Evolutionary conservation across 257 asterid species (phyloP).

Genomic region (Forsythia suspensa): DNA sequence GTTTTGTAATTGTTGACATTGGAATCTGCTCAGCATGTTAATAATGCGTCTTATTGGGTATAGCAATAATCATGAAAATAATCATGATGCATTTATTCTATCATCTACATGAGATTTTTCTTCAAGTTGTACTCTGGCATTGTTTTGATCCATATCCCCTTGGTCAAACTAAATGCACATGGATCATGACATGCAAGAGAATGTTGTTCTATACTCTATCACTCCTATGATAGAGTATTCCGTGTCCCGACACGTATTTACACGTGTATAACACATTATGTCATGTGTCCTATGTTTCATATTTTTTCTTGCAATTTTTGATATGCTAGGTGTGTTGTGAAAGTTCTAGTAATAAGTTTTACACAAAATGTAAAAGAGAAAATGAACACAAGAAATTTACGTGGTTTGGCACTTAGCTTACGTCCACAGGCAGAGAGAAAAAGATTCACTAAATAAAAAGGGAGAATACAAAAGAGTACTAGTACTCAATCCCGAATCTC

Average conservation of each 20-base stretch:
- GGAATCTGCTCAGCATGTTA: background rate
- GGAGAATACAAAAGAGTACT: no score
- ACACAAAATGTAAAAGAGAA: background rate
- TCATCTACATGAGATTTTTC: background rate
- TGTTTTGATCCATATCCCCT: constrained; percentile 39
- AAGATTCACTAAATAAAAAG: no score
- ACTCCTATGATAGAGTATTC: background rate
- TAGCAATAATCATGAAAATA: background rate
- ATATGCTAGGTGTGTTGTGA: background rate
- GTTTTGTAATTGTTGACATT: background rate
- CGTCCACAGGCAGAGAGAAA: background rate
- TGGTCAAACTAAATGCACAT: constrained; percentile 29
- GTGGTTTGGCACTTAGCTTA: background rate
- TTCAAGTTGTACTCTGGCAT: background rate
- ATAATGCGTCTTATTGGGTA: background rate
- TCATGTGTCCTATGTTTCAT: background rate
- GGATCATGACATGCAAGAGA: constrained; percentile 19
- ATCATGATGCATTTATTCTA: background rate
- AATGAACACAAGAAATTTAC: background rate
- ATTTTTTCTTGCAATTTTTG: background rate
- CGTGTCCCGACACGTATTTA: background rate
- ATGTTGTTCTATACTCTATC: background rate
- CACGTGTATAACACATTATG: background rate
- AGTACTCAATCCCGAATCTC: background rate
- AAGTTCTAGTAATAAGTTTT: background rate